phyloP scores from a whole-genome alignment of 2,329 filamentous ascomycete species.

The Daldinia eschscholtzii region DNA sequence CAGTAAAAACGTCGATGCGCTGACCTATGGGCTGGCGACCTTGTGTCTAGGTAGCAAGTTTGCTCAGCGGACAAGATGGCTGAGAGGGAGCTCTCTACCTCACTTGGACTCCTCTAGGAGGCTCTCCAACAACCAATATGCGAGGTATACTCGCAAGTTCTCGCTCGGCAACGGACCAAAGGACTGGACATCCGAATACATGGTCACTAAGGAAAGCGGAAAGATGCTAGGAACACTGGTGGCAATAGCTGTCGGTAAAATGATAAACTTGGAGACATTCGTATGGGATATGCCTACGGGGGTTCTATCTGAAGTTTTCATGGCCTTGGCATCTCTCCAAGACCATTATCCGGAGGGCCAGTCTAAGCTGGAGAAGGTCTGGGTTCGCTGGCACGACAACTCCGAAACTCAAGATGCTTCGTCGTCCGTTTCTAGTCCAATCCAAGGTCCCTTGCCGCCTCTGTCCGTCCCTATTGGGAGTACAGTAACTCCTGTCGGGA shows the following conservation, averaged over 20 bases:
- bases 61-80: slow-evolving; percentile 55
- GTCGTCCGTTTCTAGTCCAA: slow-evolving; percentile 49
- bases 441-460: slow-evolving; percentile 44
- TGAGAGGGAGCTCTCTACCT: slow-evolving; percentile 48
- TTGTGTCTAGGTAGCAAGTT: slow-evolving; percentile 75
- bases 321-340: slow-evolving; percentile 78
- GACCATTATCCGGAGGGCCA: slow-evolving; percentile 69
- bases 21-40: slow-evolving; percentile 85
- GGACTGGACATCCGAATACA: slow-evolving; percentile 84
- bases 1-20: slow-evolving; percentile 80
- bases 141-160: slow-evolving; percentile 83
- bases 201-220: slow-evolving; percentile 84
- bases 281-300: slow-evolving; percentile 93
- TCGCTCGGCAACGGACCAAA: slow-evolving; percentile 84
- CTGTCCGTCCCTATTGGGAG: slow-evolving; percentile 41
- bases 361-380: slow-evolving; percentile 78
- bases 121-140: slow-evolving; percentile 73
- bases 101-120: slow-evolving; percentile 45
- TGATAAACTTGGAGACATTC: slow-evolving; percentile 85
- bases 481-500: slow-evolving; percentile 39
- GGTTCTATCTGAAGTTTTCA: slow-evolving; percentile 83
- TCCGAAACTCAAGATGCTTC: slow-evolving; percentile 59
- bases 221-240: slow-evolving; percentile 91
- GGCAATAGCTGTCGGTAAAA: slow-evolving; percentile 81
- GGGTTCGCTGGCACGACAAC: slow-evolving; percentile 88